Percentiles rank a stretch among this genome's conserved stretches.
Conservation (phyloP, 768 basidiomycete species). For the Russula abietina region DNA sequence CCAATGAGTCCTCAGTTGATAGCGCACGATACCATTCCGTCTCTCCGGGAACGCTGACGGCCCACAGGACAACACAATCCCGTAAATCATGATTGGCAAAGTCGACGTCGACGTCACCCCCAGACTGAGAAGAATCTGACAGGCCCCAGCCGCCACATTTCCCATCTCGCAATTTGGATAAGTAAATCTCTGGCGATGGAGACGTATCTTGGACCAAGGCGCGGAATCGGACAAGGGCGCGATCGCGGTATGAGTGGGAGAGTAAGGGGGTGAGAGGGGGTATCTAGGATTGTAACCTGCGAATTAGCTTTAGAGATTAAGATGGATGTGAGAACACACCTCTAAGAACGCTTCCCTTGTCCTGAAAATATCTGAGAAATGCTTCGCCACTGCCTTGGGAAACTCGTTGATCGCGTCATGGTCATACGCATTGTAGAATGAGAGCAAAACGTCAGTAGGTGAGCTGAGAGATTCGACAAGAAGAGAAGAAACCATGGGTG, state of each 20-base stretch:
- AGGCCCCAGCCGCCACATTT: constrained; percentile 75
- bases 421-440: constrained; percentile 19
- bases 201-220: constrained; percentile 84
- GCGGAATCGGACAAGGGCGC: constrained; percentile 64
- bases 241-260: constrained; percentile 42
- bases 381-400: constrained; percentile 29
- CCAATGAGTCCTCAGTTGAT: constrained; percentile 26
- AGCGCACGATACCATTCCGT: constrained; percentile 47
- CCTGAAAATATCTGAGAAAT: constrained; percentile 32
- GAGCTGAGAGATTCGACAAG: constrained; percentile 23
- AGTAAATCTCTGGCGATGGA: constrained; percentile 64
- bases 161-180: constrained; percentile 40
- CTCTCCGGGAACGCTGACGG: constrained; percentile 66
- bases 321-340: constrained; percentile 20
- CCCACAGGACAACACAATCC: constrained; percentile 66
- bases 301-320: not conserved
- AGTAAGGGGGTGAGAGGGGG: constrained; percentile 44
- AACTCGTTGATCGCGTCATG: constrained; percentile 24
- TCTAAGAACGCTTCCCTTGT: constrained; percentile 27
- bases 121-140: constrained; percentile 28
- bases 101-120: constrained; percentile 29
- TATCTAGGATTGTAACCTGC: constrained; percentile 39
- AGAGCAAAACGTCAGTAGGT: constrained; percentile 18
- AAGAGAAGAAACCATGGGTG: constrained; percentile 22
- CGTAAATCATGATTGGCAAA: constrained; percentile 48